Percentiles rank a stretch among this genome's conserved stretches.
Conservation (phyloP, 371 early-diverging fungal species). For the Syncephalastrum sp. region DNA sequence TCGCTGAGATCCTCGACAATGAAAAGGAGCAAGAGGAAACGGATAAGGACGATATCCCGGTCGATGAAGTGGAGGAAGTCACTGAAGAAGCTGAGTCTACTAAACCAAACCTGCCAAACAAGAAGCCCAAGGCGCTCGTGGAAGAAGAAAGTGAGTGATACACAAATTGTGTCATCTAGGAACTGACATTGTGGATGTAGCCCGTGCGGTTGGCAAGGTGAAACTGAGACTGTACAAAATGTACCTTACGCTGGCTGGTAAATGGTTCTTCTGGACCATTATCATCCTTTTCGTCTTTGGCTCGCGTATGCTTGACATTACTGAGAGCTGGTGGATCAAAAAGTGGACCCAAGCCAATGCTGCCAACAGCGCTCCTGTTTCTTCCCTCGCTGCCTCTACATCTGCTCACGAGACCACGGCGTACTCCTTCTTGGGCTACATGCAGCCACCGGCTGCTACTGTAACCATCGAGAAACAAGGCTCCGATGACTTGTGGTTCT, state of each 20-base stretch:
- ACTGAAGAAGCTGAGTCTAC: background rate
- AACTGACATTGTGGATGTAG: slow-evolving; percentile 4
- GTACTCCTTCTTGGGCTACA: no score
- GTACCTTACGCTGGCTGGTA: slow-evolving; percentile 51
- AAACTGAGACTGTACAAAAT: slow-evolving; percentile 46
- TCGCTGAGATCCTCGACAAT: slow-evolving; percentile 41
- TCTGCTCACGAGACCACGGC: no score
- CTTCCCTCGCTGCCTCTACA: no score
- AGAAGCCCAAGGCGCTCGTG: slow-evolving; percentile 29
- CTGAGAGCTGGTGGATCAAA: slow-evolving; percentile 57
- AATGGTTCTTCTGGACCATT: slow-evolving; percentile 48
- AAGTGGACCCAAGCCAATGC: slow-evolving; percentile 47
- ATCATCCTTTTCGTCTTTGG: slow-evolving; percentile 37
- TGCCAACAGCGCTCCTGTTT: background rate
- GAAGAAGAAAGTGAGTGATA: slow-evolving; percentile 33
- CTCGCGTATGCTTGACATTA: slow-evolving; percentile 49
- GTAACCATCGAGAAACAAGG: no score
- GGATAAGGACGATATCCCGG: slow-evolving; percentile 7
- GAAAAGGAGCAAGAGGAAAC: slow-evolving; percentile 32
- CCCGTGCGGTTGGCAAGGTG: slow-evolving; percentile 54
- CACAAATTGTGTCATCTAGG: background rate
- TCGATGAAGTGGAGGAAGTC: slow-evolving; percentile 18
- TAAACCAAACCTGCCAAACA: background rate
- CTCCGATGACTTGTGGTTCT: slow-evolving; percentile 13
- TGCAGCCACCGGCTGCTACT: no score